These are phyloP conservation scores for Nitzschia palea DNA, from an alignment of 108 stramenopile species.

Conservation along the genomic window DNA sequence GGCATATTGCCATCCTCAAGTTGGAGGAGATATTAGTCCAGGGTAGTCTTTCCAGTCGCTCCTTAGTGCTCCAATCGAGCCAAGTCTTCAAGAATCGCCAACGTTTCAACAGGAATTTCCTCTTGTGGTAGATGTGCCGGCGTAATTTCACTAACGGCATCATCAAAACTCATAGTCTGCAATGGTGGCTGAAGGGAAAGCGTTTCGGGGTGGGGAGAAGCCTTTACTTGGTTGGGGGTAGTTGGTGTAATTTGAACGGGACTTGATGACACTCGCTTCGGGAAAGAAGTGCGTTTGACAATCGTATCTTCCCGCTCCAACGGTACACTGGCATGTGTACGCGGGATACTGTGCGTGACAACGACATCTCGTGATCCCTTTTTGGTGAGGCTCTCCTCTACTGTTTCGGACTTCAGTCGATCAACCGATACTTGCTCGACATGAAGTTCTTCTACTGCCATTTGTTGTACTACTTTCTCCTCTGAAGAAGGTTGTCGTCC, in stretches of 20 bases:
- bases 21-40: no score
- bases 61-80: slow-evolving; percentile 1
- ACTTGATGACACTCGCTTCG: background rate
- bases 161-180: background rate
- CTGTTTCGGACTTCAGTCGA: no score
- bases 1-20: no score
- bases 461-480: no score
- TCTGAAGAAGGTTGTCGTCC: no score
- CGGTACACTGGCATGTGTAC: background rate
- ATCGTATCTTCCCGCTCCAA: background rate
- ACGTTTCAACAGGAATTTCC: background rate
- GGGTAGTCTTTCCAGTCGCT: no score
- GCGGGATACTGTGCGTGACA: background rate
- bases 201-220: no score
- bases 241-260: background rate
- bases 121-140: background rate
- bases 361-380: slow-evolving; percentile 2
- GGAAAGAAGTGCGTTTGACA: background rate
- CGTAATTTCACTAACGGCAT: slow-evolving; percentile 9
- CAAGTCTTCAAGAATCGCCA: slow-evolving; percentile 4
- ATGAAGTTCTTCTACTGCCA: no score
- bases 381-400: no score
- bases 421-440: no score
- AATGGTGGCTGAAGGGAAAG: background rate
- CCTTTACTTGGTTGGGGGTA: no score